These are phyloP conservation scores for Moesziomyces sp. DNA, from an alignment of 1,284 basidiomycete species.

Conservation along the genomic window DNA sequence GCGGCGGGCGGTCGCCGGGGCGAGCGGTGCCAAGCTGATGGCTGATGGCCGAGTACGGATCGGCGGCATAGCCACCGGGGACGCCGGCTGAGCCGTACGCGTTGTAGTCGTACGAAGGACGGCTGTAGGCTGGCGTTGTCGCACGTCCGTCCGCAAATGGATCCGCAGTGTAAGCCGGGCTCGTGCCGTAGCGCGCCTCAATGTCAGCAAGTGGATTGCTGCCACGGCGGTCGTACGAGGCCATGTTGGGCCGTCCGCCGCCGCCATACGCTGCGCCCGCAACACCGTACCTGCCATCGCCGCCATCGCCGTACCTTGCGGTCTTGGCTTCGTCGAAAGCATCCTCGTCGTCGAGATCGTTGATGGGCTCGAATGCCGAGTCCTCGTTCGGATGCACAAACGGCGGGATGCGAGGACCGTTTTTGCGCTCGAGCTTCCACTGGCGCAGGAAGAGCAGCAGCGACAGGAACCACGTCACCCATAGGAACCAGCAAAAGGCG, in stretches of 20 bases:
- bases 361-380: slow-evolving; percentile 58
- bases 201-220: slow-evolving; percentile 51
- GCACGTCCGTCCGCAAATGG: slow-evolving; percentile 35
- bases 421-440: slow-evolving; percentile 60
- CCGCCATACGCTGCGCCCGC: background rate
- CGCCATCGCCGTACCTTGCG: slow-evolving; percentile 44
- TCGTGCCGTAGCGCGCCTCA: slow-evolving; percentile 53
- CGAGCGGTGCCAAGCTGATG: slow-evolving; percentile 36
- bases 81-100: slow-evolving; percentile 22
- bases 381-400: slow-evolving; percentile 60
- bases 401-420: slow-evolving; percentile 61
- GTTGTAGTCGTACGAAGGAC: slow-evolving; percentile 50
- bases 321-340: slow-evolving; percentile 36
- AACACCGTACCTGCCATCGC: slow-evolving; percentile 25
- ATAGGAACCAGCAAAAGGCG: slow-evolving; percentile 62
- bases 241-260: slow-evolving; percentile 12
- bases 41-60: slow-evolving; percentile 50
- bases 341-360: slow-evolving; percentile 49
- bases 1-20: slow-evolving; percentile 29
- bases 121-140: slow-evolving; percentile 21
- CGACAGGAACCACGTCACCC: slow-evolving; percentile 48
- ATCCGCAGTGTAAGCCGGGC: slow-evolving; percentile 20
- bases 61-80: slow-evolving; percentile 20
- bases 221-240: slow-evolving; percentile 40
- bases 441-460: slow-evolving; percentile 56